phyloP scores from a whole-genome alignment of 202 grass and related monocot genomes.

The Elaeis oleifera region DNA sequence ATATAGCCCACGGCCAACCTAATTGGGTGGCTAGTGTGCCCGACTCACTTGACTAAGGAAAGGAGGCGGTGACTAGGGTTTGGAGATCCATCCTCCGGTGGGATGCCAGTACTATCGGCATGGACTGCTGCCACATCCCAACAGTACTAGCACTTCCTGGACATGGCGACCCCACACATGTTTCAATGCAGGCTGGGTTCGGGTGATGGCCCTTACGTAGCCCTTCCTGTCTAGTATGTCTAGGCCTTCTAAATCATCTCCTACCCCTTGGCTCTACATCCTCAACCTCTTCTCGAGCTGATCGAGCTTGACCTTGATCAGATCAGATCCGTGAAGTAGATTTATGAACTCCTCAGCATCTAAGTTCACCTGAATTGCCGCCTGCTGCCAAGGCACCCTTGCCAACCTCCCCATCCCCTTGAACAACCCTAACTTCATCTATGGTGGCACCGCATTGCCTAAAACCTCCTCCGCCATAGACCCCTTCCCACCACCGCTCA shows the following conservation, averaged over 20 bases:
- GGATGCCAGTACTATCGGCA: no score
- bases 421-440: constrained; percentile 16
- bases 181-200: not conserved
- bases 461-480: constrained; percentile 21
- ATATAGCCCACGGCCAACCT: no score
- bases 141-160: not conserved
- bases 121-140: not conserved
- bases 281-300: constrained; percentile 39
- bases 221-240: not conserved
- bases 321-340: constrained; percentile 94
- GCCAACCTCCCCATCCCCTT: constrained; percentile 26
- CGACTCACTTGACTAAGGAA: no score
- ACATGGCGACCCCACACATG: not conserved
- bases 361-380: constrained; percentile 55
- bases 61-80: no score
- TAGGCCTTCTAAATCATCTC: not conserved
- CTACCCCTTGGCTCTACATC: not conserved
- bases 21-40: no score
- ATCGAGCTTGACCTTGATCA: constrained; percentile 81
- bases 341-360: constrained; percentile 98
- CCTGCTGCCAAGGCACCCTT: constrained; percentile 20
- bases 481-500: constrained; percentile 18
- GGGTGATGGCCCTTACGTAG: not conserved
- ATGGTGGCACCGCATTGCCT: constrained; percentile 31
- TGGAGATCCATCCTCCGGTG: no score